Evolutionary conservation across 2,329 filamentous ascomycete species (phyloP), one percentile per base, ranked within the genome.

Genomic region (Colletotrichum nymphaeae): DNA sequence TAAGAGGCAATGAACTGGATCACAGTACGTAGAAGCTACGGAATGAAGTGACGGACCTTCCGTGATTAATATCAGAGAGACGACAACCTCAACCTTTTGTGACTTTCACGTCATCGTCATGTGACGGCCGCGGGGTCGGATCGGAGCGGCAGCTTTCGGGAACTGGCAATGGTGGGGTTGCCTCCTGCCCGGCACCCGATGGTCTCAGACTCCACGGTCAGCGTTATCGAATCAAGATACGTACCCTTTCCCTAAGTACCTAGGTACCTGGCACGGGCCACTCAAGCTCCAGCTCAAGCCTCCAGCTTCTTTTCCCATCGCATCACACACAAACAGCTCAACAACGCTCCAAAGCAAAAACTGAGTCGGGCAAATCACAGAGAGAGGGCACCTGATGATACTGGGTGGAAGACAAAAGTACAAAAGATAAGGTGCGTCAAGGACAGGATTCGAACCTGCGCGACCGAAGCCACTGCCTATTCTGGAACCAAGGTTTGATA

Each of bases 71-170:
- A 52, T 53, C 49, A 7, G 22, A 12, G n/a, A 22, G 46, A 63
- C 28, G 30, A 53, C 42, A 49, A 49, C 32, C 5, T 26, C 46
- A 30, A 58, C 46, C 19, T 65, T 46, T 62, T 63, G 28, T 66
- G 49, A 42, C 55, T 49, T 66, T 65, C 71, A 71, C 56, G 71
- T 73, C 71, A 73, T 71, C 46, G 49, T 73, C 71, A 73, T 73
- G 71, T 73, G 71, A 73, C 62, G 62, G 42, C 65, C 71, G 67
- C 67, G 67, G 67, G 67, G 71, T 63, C 67, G 65, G 37, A 30
- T 73, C 70, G 60, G 46, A 35, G 60, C 56, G 60, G 59, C 52
- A 60, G 52, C 66, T 72, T 49, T 60, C 66, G 37, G 56, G 30
- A 62, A 59, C 66, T 63, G 57, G 35, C 69, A 52, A 59, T 60